Base-by-base conservation (phyloP, 169 alveolate genomes). In the Cryptosporidium canis region DNA sequence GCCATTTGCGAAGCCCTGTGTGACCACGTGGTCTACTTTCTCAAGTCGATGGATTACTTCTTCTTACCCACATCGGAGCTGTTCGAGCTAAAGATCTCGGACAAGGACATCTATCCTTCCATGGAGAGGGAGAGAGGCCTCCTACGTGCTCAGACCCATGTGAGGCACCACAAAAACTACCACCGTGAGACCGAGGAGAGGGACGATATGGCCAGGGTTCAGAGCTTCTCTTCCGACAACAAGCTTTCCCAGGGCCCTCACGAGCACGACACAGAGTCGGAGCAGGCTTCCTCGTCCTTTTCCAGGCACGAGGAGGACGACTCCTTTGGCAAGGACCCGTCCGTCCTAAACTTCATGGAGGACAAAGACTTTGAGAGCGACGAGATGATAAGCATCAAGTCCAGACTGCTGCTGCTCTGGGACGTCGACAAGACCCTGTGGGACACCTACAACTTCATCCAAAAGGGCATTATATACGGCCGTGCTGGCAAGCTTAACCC, bases 361-460 rank as follows among this genome's bases (percentile, higher is more conserved):
- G 85, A 77, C 18, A 77, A 55, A 39, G 72, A 55, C 44, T 77
- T 77, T 41, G 85, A 56, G 37, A 21, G 37, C 24, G 85, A 77
- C 1, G 85, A 61, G 11, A 33, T 24, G 9, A 9, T 33, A 7
- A 37, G 44, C 7, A 39, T 56, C 27, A 77, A 77, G 8, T 77
- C 85, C 33, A 55, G 72, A n/a, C 31, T 77, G 29, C 44, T 77
- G 29, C 14, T 77, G 3, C 48, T 77, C 11, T 77, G 85, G 85
- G 85, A 77, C 29, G 85, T 77, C 12, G 85, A 77, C 35, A 58
- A 61, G 43, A 77, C 85, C 24, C 44, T 77, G 11, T 77, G 48
- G 58, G 72, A 58, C 58, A 29, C 43, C 44, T 55, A 24, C 39
- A 44, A 44, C 21, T 47, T 55, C 33, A 29, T 77, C 9, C 68